Conservation (phyloP, 2,329 filamentous ascomycete species). For the Beauveria medogensis region DNA sequence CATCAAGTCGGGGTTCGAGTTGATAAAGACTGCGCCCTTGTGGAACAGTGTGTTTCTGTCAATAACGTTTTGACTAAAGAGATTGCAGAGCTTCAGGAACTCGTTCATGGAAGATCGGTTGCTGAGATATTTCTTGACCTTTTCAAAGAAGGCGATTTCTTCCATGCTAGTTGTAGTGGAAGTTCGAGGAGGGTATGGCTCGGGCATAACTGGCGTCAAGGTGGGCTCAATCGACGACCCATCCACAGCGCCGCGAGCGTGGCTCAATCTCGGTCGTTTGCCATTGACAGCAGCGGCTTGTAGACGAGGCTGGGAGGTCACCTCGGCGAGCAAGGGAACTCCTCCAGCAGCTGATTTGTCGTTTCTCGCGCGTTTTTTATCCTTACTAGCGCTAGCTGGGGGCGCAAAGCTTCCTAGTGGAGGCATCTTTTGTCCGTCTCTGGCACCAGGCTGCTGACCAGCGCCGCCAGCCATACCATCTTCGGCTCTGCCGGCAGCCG, state of each 20-base stretch:
- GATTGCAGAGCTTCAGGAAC: conserved; percentile 92
- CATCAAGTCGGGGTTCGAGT: conserved; percentile 82
- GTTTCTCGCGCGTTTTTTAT: conserved; percentile 75
- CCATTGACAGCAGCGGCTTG: conserved; percentile 28
- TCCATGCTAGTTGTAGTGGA: conserved; percentile 69
- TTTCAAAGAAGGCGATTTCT: conserved; percentile 89
- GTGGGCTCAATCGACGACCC: conserved; percentile 70
- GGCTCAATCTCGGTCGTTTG: conserved; percentile 68
- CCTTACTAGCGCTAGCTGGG: conserved; percentile 70
- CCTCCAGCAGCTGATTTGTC: conserved; percentile 46
- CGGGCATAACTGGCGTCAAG: conserved; percentile 77
- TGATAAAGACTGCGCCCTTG: conserved; percentile 78
- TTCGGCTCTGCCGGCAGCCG: conserved; percentile 51
- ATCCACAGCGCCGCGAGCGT: conserved; percentile 53
- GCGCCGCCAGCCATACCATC: conserved; percentile 31
- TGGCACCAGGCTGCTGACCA: conserved; percentile 40
- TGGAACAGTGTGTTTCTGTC: conserved; percentile 75
- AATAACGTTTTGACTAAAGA: conserved; percentile 89
- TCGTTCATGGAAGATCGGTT: conserved; percentile 92
- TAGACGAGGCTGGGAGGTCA: conserved; percentile 29
- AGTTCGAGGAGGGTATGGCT: conserved; percentile 71
- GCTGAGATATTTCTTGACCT: conserved; percentile 90
- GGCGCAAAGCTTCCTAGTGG: conserved; percentile 93
- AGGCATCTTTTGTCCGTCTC: conserved; percentile 71
- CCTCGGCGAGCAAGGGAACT: conserved; percentile 35